These are phyloP conservation scores for Metschnikowia drakensbergensis DNA, from an alignment of 805 yeast genomes.

Conservation along the genomic window DNA sequence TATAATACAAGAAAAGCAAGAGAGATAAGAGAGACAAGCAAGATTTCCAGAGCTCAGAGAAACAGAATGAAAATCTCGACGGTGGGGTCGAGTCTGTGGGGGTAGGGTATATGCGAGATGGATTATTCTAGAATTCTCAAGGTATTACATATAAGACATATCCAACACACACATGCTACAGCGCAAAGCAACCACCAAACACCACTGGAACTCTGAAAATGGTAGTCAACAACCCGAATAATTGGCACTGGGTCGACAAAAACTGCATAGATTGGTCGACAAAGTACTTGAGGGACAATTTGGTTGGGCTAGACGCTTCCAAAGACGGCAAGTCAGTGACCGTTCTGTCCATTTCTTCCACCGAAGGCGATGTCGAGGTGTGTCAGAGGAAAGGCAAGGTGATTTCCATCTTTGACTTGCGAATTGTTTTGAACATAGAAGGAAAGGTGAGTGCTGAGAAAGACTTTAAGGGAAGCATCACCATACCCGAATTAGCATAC, in stretches of 20 bases:
- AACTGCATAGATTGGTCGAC: conserved; percentile 93
- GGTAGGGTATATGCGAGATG: background rate
- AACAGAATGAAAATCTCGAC: background rate
- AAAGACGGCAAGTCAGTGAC: conserved; percentile 28
- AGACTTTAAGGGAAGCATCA: conserved; percentile 64
- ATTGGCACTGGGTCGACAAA: conserved; percentile 99
- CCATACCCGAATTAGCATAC: conserved; percentile 89
- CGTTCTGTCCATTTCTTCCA: conserved; percentile 47
- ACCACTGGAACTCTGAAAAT: conserved; percentile 32
- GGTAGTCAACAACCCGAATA: conserved; percentile 96
- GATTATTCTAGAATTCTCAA: conserved; percentile 6
- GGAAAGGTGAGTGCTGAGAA: conserved; percentile 35
- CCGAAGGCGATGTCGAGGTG: conserved; percentile 96
- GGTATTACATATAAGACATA: conserved; percentile 2
- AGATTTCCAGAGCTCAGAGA: background rate
- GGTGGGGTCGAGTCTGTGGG: background rate
- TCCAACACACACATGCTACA: background rate
- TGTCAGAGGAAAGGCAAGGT: conserved; percentile 96
- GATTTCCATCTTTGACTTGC: conserved; percentile 82
- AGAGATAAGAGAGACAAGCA: background rate
- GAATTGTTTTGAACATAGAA: conserved; percentile 54
- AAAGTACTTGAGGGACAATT: conserved; percentile 61
- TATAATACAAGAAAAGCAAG: background rate
- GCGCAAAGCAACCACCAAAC: background rate
- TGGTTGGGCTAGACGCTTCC: conserved; percentile 47